Conservation (phyloP, 2,329 filamentous ascomycete genomes). For the Trichoderma hamatum region DNA sequence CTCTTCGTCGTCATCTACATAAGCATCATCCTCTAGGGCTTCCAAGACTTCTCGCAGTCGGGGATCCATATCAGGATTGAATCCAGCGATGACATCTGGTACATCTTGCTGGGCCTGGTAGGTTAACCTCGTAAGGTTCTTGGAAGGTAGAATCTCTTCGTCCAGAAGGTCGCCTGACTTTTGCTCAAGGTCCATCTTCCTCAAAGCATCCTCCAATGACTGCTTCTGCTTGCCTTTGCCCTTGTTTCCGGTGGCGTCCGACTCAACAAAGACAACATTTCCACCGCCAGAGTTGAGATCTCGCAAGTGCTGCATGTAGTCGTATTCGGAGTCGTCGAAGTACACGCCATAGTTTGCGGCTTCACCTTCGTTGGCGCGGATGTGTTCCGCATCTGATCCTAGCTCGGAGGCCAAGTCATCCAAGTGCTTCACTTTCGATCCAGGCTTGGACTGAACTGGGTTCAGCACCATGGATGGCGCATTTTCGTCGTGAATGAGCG, state of each 20-base stretch:
- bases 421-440: conserved; percentile 63
- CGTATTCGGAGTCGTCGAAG: conserved; percentile 93
- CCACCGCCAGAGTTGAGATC: conserved; percentile 74
- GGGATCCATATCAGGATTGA: conserved; percentile 98
- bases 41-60: conserved; percentile 87
- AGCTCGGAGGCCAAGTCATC: conserved; percentile 78
- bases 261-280: conserved; percentile 81
- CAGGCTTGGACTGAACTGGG: conserved; percentile 54
- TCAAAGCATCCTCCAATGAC: conserved; percentile 80
- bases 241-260: conserved; percentile 64
- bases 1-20: conserved; percentile 86
- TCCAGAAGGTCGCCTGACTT: conserved; percentile 64
- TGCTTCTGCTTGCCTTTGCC: conserved; percentile 75
- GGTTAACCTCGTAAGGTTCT: conserved; percentile 73
- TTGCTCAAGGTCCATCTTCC: conserved; percentile 60
- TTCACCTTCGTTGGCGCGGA: conserved; percentile 91
- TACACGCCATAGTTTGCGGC: conserved; percentile 92
- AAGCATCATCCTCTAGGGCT: conserved; percentile 93
- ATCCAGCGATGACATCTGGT: conserved; percentile 87
- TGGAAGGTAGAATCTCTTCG: conserved; percentile 75
- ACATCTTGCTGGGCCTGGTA: conserved; percentile 94
- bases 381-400: conserved; percentile 63
- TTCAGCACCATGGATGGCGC: conserved; percentile 91
- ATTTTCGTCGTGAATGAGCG: conserved; percentile 87
- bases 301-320: conserved; percentile 99